Percentiles rank a stretch among this genome's conserved stretches.
phyloP scores from a whole-genome alignment of 2,329 filamentous ascomycete genomes.

The Colletotrichum eleusines region DNA sequence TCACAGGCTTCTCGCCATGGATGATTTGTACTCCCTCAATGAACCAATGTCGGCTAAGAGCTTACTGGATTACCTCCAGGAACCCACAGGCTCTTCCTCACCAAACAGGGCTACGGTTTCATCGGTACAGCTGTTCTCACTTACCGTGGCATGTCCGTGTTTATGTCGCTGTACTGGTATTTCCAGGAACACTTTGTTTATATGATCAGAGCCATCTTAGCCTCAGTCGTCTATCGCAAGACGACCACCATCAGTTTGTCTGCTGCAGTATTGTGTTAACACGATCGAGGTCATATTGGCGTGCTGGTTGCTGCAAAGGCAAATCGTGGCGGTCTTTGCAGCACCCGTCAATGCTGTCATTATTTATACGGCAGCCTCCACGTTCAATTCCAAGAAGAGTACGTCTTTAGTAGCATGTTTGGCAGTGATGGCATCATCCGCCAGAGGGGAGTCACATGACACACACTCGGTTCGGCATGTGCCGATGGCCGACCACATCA shows the following conservation, averaged over 20 bases:
- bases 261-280: conserved; percentile 54
- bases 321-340: conserved; percentile 44
- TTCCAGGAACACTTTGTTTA: conserved; percentile 50
- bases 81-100: conserved; percentile 37
- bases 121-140: conserved; percentile 56
- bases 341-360: conserved; percentile 26
- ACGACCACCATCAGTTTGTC: conserved; percentile 50
- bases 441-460: conserved; percentile 49
- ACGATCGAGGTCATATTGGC: conserved; percentile 58
- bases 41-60: conserved; percentile 35
- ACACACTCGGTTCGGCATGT: conserved; percentile 56
- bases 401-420: conserved; percentile 50
- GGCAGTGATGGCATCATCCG: conserved; percentile 46
- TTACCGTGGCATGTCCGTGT: conserved; percentile 56
- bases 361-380: conserved; percentile 45
- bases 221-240: conserved; percentile 51
- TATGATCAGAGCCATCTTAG: conserved; percentile 51
- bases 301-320: conserved; percentile 59
- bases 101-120: conserved; percentile 54
- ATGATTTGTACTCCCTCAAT: conserved; percentile 47
- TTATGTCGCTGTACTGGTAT: conserved; percentile 55
- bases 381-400: no score
- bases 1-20: conserved; percentile 46
- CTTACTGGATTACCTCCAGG: conserved; percentile 48
- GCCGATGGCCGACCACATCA: conserved; percentile 57